These are phyloP conservation scores for Claviceps africana DNA, from an alignment of 2,329 filamentous ascomycete species.

Conservation along the genomic window DNA sequence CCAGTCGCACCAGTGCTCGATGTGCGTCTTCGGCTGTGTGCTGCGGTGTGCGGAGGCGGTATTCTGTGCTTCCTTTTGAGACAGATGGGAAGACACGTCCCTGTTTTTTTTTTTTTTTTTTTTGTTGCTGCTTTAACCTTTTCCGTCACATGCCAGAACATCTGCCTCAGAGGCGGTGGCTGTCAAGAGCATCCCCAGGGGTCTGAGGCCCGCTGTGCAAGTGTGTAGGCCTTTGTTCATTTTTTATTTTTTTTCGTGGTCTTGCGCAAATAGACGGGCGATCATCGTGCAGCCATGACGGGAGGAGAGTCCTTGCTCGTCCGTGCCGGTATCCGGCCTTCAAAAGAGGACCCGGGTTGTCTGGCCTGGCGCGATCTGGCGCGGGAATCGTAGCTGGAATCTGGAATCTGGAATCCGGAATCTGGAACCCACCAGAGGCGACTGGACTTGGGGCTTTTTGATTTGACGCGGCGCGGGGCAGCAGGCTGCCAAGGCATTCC, in stretches of 20 bases:
- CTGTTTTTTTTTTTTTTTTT: neutral
- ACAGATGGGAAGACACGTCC: neutral
- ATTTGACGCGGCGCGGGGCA: too few species aligned
- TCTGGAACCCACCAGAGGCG: neutral
- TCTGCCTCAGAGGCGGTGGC: neutral
- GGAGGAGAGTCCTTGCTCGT: too few species aligned
- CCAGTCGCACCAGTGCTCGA: too few species aligned
- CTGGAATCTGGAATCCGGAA: neutral
- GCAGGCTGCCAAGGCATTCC: neutral
- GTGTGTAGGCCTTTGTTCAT: too few species aligned
- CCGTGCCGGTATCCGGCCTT: too few species aligned
- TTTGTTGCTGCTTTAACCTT: neutral
- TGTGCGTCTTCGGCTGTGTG: too few species aligned
- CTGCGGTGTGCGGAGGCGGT: too few species aligned
- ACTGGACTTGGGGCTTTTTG: too few species aligned
- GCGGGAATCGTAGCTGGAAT: neutral
- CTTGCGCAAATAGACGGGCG: neutral
- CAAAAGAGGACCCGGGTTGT: neutral
- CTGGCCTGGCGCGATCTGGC: neutral
- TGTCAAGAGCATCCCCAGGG: neutral
- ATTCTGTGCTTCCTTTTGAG: constrained; percentile 1
- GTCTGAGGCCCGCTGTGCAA: neutral
- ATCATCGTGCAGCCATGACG: too few species aligned
- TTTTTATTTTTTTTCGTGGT: neutral
- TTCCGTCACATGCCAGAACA: neutral